Percentiles rank a stretch among this genome's conserved stretches.
Conservation (phyloP, 1,139 yeast species). For the Oligophagozyma castellii region DNA sequence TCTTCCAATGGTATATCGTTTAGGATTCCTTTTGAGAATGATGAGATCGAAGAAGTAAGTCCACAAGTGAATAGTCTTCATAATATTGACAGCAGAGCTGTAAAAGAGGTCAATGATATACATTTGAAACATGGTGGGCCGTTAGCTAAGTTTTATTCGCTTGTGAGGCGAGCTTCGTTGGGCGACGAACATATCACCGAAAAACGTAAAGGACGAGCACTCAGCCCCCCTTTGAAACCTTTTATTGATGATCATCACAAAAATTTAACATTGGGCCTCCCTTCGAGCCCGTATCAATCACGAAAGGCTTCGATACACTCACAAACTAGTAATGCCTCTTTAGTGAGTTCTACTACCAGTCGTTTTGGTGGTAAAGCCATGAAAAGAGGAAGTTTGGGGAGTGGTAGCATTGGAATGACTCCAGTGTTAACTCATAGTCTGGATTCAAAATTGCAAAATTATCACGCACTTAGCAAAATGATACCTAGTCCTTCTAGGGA, state of each 20-base stretch:
- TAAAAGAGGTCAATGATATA: too few relatives aligned
- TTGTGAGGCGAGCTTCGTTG: too few relatives aligned
- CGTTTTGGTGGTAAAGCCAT: conserved; percentile 9
- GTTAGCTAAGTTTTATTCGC: too few relatives aligned
- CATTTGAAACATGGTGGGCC: too few relatives aligned
- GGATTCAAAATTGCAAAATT: too few relatives aligned
- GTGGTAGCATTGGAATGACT: conserved; percentile 2
- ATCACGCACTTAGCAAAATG: too few relatives aligned
- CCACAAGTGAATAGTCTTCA: background rate
- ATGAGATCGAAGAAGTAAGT: conserved; percentile 1
- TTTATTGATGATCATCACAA: too few relatives aligned
- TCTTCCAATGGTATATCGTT: conserved; percentile 28
- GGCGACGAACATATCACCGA: too few relatives aligned
- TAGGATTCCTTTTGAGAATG: conserved; percentile 45
- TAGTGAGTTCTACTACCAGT: conserved; percentile 20
- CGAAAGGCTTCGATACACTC: conserved; percentile 18
- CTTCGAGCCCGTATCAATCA: conserved; percentile 1
- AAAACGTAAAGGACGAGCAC: too few relatives aligned
- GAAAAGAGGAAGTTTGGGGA: conserved; percentile 6
- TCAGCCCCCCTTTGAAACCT: too few relatives aligned
- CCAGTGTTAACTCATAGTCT: conserved; percentile 6
- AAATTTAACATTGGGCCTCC: too few relatives aligned
- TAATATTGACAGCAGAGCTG: too few relatives aligned
- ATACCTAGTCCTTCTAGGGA: conserved; percentile 35
- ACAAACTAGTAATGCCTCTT: conserved; percentile 21